Evolutionary conservation across 2,329 filamentous ascomycete genomes (phyloP).

Genomic region (Hymenoscyphus fraxineus): DNA sequence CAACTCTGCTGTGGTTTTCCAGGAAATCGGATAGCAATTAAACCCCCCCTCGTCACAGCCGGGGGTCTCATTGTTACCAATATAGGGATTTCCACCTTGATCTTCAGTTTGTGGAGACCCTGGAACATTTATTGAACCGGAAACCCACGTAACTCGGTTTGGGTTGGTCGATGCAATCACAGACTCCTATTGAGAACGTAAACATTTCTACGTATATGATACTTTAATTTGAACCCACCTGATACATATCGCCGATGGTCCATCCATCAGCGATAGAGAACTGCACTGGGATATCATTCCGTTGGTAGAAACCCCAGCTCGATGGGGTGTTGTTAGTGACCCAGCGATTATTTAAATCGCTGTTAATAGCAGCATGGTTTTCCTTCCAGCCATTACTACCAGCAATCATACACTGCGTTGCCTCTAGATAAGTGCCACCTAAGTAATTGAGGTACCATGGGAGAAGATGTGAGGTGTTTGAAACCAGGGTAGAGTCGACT

Average conservation of each 20-base stretch:
- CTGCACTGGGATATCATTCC: constrained; percentile 48
- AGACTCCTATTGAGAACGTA: constrained; percentile 34
- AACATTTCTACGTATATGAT: not conserved
- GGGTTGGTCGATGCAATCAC: constrained; percentile 44
- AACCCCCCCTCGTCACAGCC: constrained; percentile 40
- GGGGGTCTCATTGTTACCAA: constrained; percentile 45
- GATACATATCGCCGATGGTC: constrained; percentile 45
- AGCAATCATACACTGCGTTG: constrained; percentile 52
- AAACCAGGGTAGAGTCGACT: constrained; percentile 31
- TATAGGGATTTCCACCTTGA: constrained; percentile 40
- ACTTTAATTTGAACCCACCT: constrained; percentile 28
- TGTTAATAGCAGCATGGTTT: constrained; percentile 8
- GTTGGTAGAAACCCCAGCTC: constrained; percentile 47
- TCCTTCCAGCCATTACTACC: constrained; percentile 32
- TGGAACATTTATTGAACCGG: constrained; percentile 43
- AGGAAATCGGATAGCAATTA: constrained; percentile 46
- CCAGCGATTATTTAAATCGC: constrained; percentile 46
- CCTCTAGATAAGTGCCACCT: constrained; percentile 46
- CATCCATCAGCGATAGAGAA: constrained; percentile 51
- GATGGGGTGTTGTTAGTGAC: constrained; percentile 48
- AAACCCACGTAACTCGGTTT: constrained; percentile 44
- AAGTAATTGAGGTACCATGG: constrained; percentile 55
- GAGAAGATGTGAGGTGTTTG: constrained; percentile 42
- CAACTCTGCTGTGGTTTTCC: constrained; percentile 44
- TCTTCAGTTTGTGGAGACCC: constrained; percentile 40